These are phyloP conservation scores for Mesembryanthemum crystallinum DNA, from an alignment of 148 eudicot species.

Conservation along the genomic window DNA sequence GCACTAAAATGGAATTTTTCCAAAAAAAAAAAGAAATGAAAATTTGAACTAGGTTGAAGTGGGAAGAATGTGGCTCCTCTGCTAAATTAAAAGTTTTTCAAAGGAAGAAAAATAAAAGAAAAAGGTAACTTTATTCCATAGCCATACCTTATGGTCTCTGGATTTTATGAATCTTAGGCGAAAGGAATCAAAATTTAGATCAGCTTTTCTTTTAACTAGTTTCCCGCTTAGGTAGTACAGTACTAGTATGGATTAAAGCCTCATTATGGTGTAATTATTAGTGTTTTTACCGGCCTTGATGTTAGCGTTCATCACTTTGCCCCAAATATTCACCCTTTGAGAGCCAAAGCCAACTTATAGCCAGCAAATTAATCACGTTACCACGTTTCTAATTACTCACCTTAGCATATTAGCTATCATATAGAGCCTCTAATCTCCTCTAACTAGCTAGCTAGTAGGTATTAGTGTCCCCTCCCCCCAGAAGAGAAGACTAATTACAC, in stretches of 20 bases:
- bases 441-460: background rate
- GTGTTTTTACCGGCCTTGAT: constrained; percentile 22
- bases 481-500: background rate
- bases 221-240: background rate
- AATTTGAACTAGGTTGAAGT: constrained; percentile 15
- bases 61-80: constrained; percentile 27
- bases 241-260: constrained; percentile 25
- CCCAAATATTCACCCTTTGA: constrained; percentile 41
- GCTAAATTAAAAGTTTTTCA: background rate
- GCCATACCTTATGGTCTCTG: constrained; percentile 29
- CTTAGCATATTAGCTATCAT: background rate
- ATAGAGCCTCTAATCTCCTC: background rate
- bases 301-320: constrained; percentile 27
- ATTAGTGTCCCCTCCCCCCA: background rate
- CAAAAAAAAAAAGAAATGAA: background rate
- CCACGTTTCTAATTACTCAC: background rate
- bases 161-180: constrained; percentile 42
- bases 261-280: constrained; percentile 45
- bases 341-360: background rate
- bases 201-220: constrained; percentile 27
- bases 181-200: constrained; percentile 35
- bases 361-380: background rate
- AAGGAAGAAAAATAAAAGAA: background rate
- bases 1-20: background rate
- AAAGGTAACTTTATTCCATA: constrained; percentile 16